Base-by-base conservation (phyloP, 352 stramenopile genomes). In the Pythium oligandrum region DNA sequence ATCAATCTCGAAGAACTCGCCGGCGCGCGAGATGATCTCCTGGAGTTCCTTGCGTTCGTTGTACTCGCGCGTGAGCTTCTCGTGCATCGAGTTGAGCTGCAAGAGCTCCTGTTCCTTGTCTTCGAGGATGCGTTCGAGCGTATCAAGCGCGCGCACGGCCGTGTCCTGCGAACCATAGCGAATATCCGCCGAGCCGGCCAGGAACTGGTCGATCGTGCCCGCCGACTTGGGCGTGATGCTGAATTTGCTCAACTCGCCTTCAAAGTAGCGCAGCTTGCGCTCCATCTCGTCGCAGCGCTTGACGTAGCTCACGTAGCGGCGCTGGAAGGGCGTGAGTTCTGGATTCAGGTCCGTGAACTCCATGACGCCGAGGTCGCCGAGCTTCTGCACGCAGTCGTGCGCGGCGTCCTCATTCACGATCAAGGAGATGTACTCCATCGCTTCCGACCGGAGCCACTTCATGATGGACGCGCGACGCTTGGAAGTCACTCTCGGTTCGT, bases 341-440 rank as follows among this genome's bases (percentile, higher is more conserved):
- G 95, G 96, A 75, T 99, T 99, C 54, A 99, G 68, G 73, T 99
- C 97, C n/a, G 96, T 99, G 73, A 99, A 99, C 66, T 99, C 93
- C 61, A 99, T 93, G 17, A 97, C 93, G 35, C 96, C 95, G 30
- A 99, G 65, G 51, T 96, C 93, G 49, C 96, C 97, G 5, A 99
- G 82, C 64, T 98, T 97, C 66, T 97, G 90, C 44, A 99, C 84
- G 66, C 92, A 98, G 71, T 98, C 88, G 74, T 99, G 96, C 51
- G 96, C 93, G 30, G 95, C 96, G 68, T 98, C 95, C 70, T 99
- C 96, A 60, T 98, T 98, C 57, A 99, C 89, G 68, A 99, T 98
- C 50, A 99, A 78, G 55, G 90, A 98, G 75, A 99, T 97, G 63
- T 99, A 99, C 78, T 98, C 88, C 96, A 99, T 99, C 67, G 98